Percentiles rank a stretch among this genome's conserved stretches.
Conservation (phyloP, 441 rosid species). For the Biscutella auriculata region DNA sequence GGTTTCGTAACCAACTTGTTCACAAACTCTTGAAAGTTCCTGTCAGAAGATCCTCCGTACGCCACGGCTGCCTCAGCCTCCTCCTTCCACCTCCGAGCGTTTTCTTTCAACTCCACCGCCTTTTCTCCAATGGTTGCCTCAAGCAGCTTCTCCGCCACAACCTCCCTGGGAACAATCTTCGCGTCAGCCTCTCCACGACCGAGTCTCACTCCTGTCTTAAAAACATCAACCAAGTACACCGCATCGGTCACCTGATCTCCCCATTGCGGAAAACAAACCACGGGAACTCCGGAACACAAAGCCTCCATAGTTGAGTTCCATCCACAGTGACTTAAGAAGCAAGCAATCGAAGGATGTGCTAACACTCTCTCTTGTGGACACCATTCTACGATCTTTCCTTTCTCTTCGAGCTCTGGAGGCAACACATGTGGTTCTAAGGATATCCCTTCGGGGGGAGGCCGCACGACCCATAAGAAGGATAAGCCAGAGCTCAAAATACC, state of each 20-base stretch:
- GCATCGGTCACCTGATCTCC: slow-evolving; percentile 41
- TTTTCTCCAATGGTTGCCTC: slow-evolving; percentile 43
- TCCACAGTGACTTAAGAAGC: slow-evolving; percentile 42
- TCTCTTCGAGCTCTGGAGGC: slow-evolving; percentile 45
- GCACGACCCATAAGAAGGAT: slow-evolving; percentile 51
- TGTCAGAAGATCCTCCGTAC: slow-evolving; percentile 51
- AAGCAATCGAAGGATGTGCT: slow-evolving; percentile 30
- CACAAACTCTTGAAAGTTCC: slow-evolving; percentile 36
- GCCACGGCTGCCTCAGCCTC: slow-evolving; percentile 49
- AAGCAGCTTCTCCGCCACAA: slow-evolving; percentile 37
- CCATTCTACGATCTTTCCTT: slow-evolving; percentile 35
- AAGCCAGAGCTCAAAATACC: slow-evolving; percentile 36
- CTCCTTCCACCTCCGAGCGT: slow-evolving; percentile 44
- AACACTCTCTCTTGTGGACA: slow-evolving; percentile 40
- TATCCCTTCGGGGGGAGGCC: slow-evolving; percentile 23
- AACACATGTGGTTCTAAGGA: slow-evolving; percentile 16
- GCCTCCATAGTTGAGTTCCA: slow-evolving; percentile 51
- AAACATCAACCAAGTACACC: slow-evolving; percentile 41
- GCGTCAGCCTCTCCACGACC: slow-evolving; percentile 44
- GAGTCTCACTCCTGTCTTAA: slow-evolving; percentile 48
- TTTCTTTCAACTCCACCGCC: slow-evolving; percentile 38
- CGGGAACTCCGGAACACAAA: slow-evolving; percentile 29
- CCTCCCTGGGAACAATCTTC: slow-evolving; percentile 37
- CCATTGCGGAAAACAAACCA: slow-evolving; percentile 32
- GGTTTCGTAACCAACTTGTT: slow-evolving; percentile 35